A percentile compares a stretch with the other conserved stretches of the same genome.
phyloP scores from a whole-genome alignment of 2,329 filamentous ascomycete genomes.

The Ophiostoma novo-ulmi region DNA sequence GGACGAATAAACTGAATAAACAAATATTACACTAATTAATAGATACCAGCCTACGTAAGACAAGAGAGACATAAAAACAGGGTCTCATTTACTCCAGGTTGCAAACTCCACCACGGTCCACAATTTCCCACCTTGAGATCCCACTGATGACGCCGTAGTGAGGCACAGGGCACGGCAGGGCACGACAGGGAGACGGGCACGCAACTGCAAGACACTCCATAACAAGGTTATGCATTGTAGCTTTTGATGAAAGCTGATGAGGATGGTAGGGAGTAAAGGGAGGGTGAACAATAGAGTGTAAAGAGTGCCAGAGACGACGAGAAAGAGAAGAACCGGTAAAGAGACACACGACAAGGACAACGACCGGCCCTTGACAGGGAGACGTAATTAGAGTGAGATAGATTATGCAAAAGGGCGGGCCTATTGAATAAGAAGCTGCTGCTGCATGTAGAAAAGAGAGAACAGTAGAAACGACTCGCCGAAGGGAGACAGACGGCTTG shows the following conservation, averaged over 20 bases:
- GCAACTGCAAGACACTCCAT: not conserved
- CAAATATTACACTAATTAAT: not conserved
- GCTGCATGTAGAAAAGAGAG: not conserved
- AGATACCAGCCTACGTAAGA: not conserved
- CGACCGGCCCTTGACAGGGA: not conserved
- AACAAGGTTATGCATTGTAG: not conserved
- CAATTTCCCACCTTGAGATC: not conserved
- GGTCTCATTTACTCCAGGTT: constrained; percentile 14
- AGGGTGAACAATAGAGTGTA: not conserved
- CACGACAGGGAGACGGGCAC: not conserved
- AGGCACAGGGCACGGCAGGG: not conserved
- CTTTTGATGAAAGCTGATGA: not conserved
- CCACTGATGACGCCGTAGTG: constrained; percentile 7
- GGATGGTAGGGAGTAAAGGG: not conserved
- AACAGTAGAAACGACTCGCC: not conserved
- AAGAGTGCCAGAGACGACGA: not conserved
- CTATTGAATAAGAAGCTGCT: not conserved
- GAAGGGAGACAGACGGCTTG: not conserved
- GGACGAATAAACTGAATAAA: not conserved
- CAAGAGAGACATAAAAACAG: not conserved
- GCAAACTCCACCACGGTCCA: not conserved
- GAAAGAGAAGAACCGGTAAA: not conserved
- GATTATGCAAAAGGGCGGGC: not conserved
- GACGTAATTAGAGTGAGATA: not conserved
- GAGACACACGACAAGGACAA: not conserved